Evolutionary conservation across 1,139 yeast species (phyloP).

Genomic region (Meyerozyma sp.): DNA sequence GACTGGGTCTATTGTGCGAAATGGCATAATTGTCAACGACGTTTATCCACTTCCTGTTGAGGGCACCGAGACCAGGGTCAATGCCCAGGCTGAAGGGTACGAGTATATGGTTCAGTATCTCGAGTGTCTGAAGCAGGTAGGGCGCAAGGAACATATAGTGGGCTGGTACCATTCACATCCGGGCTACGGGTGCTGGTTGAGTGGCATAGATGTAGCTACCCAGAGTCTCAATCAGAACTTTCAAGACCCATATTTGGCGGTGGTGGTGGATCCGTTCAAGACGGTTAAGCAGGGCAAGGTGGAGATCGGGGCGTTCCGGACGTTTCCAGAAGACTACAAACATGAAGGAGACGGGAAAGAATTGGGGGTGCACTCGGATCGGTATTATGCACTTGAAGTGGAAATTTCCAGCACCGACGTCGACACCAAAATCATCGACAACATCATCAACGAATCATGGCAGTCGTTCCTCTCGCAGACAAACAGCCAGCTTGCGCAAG

Average conservation of each 20-base stretch:
- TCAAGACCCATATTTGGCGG: constrained; percentile 88
- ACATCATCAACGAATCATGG: constrained; percentile 50
- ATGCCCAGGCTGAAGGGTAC: constrained; percentile 90
- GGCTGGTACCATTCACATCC: constrained; percentile 99
- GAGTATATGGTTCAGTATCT: constrained; percentile 90
- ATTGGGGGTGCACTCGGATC: constrained; percentile 66
- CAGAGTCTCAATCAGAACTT: constrained; percentile 79
- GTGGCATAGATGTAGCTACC: constrained; percentile 86
- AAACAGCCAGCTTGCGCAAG: constrained; percentile 7
- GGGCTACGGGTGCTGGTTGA: constrained; percentile 92
- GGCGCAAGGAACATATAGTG: constrained; percentile 59
- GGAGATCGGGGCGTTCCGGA: constrained; percentile 90
- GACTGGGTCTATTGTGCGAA: constrained; percentile 63
- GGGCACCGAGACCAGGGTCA: constrained; percentile 94
- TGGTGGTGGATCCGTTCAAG: constrained; percentile 80
- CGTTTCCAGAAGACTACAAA: constrained; percentile 49
- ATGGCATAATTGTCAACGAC: constrained; percentile 69
- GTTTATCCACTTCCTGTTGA: constrained; percentile 87
- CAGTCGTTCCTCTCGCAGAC: constrained; percentile 7
- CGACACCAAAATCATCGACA: constrained; percentile 46
- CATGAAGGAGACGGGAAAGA: constrained; percentile 22
- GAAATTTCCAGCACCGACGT: constrained; percentile 53
- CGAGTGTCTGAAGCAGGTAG: constrained; percentile 51
- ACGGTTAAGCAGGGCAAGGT: constrained; percentile 61
- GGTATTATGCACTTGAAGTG: constrained; percentile 67